phyloP scores from a whole-genome alignment of 345 rosid species.

The Rhodamnia rubescens region DNA sequence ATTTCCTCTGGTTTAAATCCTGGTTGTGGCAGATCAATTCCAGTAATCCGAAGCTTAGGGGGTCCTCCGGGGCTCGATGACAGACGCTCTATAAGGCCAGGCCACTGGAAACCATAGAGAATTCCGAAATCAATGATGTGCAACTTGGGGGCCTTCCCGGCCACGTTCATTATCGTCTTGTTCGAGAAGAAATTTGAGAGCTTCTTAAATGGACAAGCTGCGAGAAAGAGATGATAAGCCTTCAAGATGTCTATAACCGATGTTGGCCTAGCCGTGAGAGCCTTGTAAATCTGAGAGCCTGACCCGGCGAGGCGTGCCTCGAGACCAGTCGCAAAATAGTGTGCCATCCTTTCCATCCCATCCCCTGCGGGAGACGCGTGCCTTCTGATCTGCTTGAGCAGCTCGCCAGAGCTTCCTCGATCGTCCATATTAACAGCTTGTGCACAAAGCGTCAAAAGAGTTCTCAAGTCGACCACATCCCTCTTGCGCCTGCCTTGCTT shows the following conservation, averaged over 20 bases:
- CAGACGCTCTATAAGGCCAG: constrained; percentile 40
- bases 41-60: constrained; percentile 42
- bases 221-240: constrained; percentile 22
- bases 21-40: constrained; percentile 40
- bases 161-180: constrained; percentile 17
- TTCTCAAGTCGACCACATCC: constrained; percentile 29
- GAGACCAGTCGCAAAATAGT: constrained; percentile 2
- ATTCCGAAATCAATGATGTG: constrained; percentile 54
- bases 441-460: constrained; percentile 27
- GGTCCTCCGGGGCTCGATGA: constrained; percentile 41
- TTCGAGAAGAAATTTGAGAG: constrained; percentile 27
- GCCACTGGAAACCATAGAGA: constrained; percentile 51
- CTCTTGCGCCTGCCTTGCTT: constrained; percentile 10
- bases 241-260: constrained; percentile 21
- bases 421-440: constrained; percentile 23
- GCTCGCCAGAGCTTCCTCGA: constrained; percentile 13
- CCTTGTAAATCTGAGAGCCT: neutral
- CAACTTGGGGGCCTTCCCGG: constrained; percentile 20
- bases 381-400: constrained; percentile 24
- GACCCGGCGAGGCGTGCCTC: constrained; percentile 4
- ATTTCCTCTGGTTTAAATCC: constrained; percentile 46
- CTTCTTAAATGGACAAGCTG: constrained; percentile 27
- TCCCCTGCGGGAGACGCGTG: constrained; percentile 16
- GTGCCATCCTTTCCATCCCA: constrained; percentile 8
- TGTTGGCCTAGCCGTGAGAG: neutral